Conservation (phyloP, 2,329 filamentous ascomycete species). For the Pseudocercospora musae region DNA sequence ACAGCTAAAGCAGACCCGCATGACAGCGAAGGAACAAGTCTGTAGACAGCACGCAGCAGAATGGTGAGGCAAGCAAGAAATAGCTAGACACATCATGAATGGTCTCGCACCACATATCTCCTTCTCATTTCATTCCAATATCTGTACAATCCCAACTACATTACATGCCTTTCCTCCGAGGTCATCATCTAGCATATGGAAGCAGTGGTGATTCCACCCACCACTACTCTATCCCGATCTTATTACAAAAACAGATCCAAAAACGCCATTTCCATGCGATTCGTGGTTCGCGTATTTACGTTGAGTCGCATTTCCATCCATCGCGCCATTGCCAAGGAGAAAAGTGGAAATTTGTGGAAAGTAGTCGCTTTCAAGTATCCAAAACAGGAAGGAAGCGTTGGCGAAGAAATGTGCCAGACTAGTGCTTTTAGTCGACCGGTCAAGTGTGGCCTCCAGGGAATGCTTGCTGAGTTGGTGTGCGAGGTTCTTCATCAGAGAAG, state of each 20-base stretch:
- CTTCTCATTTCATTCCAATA: neutral
- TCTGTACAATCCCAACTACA: neutral
- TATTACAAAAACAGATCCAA: neutral
- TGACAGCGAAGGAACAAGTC: neutral
- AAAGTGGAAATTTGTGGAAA: neutral
- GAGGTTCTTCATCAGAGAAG: conserved; percentile 19
- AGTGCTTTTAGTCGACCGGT: neutral
- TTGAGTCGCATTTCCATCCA: neutral
- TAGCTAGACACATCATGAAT: neutral
- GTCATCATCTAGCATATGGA: neutral
- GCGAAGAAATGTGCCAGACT: neutral
- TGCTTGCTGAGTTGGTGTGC: conserved; percentile 24
- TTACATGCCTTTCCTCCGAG: neutral
- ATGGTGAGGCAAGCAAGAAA: too few relatives aligned
- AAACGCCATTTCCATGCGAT: neutral
- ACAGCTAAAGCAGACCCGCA: neutral
- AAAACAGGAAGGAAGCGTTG: neutral
- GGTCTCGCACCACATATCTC: neutral
- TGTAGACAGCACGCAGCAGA: too few relatives aligned
- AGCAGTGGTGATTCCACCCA: neutral
- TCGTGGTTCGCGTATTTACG: conserved; percentile 5
- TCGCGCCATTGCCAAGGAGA: neutral
- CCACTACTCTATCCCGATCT: neutral
- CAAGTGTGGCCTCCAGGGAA: conserved; percentile 4
- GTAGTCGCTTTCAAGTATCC: neutral